Evolutionary conservation across 148 eudicot species (phyloP), one percentile per base, ranked within the genome.

Genomic region (Persicaria tinctoria): DNA sequence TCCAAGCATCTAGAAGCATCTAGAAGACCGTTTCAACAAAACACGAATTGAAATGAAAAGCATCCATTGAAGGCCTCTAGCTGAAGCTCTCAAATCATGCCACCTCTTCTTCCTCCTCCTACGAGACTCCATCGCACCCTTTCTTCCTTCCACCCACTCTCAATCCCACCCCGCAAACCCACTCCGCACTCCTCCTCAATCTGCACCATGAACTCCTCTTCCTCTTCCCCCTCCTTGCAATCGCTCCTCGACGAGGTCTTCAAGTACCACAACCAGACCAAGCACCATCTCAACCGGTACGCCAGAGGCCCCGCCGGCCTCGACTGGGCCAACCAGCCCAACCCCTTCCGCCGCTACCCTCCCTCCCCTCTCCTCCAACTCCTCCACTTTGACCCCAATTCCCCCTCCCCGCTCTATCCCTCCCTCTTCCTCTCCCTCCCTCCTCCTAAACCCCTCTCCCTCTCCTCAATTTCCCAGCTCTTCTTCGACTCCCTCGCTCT

Each of bases 261-360:
- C 45, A 79, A 84, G 23, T 92, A 89, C 81, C 98, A 95, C 60
- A 77, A 92, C 76, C 96, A 86, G 78, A 95, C 98, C 20, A 94
- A 94, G 73, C 98, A 94, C 84, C 46, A 82, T 63, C 91, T 90
- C 89, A 87, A 77, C 5, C 76, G 79, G 47, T 90, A 83, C 76
- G 87, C 98, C 18, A 85, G 80, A 73, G 85, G 93, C 23, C 89
- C 92, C 5, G 86, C 76, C 18, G 84, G 91, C 6, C 85, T 95
- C 17, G 98, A 95, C 77, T 92, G 98, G 98, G 89, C 92, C 10
- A 95, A 92, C 59, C 97, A 94, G 59, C 98, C 98, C 66, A 84
- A 92, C 82, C 98, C 97, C 1, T 95, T 95, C 76, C 88, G 97
- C 64, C 87, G 96, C 79, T 92, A 90, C 77, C 23, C 76, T 51